Evolutionary conservation across 2,329 filamentous ascomycete species (phyloP).

Genomic region (Tolypocladium cylindrosporum): DNA sequence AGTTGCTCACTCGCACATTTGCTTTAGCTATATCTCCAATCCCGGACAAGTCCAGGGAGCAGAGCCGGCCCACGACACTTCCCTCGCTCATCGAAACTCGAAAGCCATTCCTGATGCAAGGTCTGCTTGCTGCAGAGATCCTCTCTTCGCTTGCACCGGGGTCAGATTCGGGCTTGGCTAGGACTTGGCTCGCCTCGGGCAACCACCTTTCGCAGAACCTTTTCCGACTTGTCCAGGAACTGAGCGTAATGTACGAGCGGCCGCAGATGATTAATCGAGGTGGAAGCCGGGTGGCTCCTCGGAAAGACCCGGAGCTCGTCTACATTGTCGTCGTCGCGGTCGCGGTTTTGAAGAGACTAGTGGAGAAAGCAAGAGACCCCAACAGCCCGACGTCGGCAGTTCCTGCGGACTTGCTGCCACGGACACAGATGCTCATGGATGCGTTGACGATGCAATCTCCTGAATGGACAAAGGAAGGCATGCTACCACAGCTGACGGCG

Average conservation of each 20-base stretch:
- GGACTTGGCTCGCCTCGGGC: conserved; percentile 70
- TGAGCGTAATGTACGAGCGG: conserved; percentile 53
- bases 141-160: conserved; percentile 64
- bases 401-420: conserved; percentile 53
- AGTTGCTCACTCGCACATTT: conserved; percentile 80
- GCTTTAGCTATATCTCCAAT: conserved; percentile 77
- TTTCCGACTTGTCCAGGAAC: conserved; percentile 61
- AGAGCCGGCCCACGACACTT: conserved; percentile 48
- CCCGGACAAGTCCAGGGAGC: conserved; percentile 50
- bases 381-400: conserved; percentile 38
- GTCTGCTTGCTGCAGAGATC: conserved; percentile 82
- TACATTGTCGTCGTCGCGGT: conserved; percentile 61
- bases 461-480: conserved; percentile 52
- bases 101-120: conserved; percentile 87
- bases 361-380: conserved; percentile 57
- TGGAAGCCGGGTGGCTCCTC: conserved; percentile 18
- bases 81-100: conserved; percentile 67
- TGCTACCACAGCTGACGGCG: conserved; percentile 59
- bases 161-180: conserved; percentile 62
- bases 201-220: conserved; percentile 79
- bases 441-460: conserved; percentile 55
- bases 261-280: conserved; percentile 10
- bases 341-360: conserved; percentile 55
- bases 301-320: conserved; percentile 41
- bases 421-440: conserved; percentile 56